Percentiles rank a stretch among this genome's conserved stretches.
These are phyloP conservation scores for Colletotrichum lentis DNA, from an alignment of 2,329 filamentous ascomycete genomes.

Conservation along the genomic window DNA sequence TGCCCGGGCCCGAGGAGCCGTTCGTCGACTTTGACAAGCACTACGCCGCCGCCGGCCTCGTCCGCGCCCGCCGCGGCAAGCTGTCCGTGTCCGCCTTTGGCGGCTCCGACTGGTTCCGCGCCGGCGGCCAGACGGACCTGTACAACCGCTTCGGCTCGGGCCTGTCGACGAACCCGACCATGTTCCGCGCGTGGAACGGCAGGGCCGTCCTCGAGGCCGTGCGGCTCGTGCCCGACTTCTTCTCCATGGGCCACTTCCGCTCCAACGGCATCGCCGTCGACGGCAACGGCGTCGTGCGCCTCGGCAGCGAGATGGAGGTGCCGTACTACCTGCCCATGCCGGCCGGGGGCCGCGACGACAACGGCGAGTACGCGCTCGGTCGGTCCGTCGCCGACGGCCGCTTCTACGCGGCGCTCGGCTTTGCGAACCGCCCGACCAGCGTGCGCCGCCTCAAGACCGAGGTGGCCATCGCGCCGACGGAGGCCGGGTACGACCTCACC, in stretches of 20 bases:
- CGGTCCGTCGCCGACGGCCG: constrained; percentile 37
- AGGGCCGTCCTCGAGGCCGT: constrained; percentile 35
- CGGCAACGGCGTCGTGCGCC: constrained; percentile 20
- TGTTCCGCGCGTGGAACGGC: constrained; percentile 40
- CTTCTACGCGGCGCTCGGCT: constrained; percentile 39
- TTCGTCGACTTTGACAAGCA: constrained; percentile 38
- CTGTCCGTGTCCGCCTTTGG: constrained; percentile 37
- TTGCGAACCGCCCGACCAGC: constrained; percentile 38
- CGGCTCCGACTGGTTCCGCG: constrained; percentile 38
- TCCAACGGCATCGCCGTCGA: constrained; percentile 34
- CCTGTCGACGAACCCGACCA: constrained; percentile 39
- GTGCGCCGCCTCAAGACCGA: constrained; percentile 38
- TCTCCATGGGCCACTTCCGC: constrained; percentile 41
- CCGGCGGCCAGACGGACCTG: constrained; percentile 34
- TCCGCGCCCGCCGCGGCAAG: constrained; percentile 38
- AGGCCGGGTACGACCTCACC: constrained; percentile 33
- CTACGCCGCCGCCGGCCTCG: constrained; percentile 29
- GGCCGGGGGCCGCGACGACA: constrained; percentile 30
- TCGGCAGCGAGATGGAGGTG: constrained; percentile 37
- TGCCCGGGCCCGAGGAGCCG: constrained; percentile 34
- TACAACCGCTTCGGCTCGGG: constrained; percentile 39
- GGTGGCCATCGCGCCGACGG: constrained; percentile 33
- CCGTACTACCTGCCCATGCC: constrained; percentile 40
- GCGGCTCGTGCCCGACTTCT: constrained; percentile 39
- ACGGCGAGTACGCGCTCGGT: constrained; percentile 35